Evolutionary conservation across 768 basidiomycete species (phyloP).

Genomic region (Porpolomopsis calyptriformis): DNA sequence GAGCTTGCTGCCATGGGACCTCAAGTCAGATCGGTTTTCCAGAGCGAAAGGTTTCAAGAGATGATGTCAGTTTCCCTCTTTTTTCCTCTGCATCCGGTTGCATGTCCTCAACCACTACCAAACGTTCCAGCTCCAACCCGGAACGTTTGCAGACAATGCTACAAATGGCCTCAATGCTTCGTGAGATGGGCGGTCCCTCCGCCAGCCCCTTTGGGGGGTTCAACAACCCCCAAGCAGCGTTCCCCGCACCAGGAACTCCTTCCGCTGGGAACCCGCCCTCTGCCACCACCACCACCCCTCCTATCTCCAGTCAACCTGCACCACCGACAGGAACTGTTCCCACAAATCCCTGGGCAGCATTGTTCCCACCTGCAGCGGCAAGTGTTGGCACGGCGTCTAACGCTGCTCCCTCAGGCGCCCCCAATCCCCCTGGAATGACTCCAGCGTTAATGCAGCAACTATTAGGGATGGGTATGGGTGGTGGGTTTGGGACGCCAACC

Average conservation of each 20-base stretch:
- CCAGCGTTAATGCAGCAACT: conserved; percentile 38
- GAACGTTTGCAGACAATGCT: conserved; percentile 66
- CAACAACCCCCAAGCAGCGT: conserved; percentile 21
- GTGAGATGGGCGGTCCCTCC: conserved; percentile 27
- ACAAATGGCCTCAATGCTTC: conserved; percentile 55
- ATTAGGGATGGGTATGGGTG: conserved; percentile 21
- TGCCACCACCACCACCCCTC: conserved; percentile 3
- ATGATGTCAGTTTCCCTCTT: conserved; percentile 75
- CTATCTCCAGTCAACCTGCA: conserved; percentile 13
- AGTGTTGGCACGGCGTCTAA: conserved; percentile 16
- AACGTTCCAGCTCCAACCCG: conserved; percentile 51
- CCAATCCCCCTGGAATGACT: conserved; percentile 26
- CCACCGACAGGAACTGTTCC: conserved; percentile 16
- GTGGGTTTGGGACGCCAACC: conserved; percentile 25
- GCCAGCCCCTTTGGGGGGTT: conserved; percentile 13
- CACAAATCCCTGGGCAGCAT: conserved; percentile 6
- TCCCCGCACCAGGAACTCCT: conserved; percentile 57
- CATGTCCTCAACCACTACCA: no score
- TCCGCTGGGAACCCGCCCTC: conserved; percentile 20
- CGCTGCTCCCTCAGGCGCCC: conserved; percentile 9
- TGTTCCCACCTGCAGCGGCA: conserved; percentile 14
- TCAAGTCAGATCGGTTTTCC: conserved; percentile 69
- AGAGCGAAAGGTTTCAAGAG: conserved; percentile 62
- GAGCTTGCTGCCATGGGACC: conserved; percentile 67
- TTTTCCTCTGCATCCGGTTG: no score